Conservation (phyloP, 805 yeast genomes). For the Debaryomyces hansenii region DNA sequence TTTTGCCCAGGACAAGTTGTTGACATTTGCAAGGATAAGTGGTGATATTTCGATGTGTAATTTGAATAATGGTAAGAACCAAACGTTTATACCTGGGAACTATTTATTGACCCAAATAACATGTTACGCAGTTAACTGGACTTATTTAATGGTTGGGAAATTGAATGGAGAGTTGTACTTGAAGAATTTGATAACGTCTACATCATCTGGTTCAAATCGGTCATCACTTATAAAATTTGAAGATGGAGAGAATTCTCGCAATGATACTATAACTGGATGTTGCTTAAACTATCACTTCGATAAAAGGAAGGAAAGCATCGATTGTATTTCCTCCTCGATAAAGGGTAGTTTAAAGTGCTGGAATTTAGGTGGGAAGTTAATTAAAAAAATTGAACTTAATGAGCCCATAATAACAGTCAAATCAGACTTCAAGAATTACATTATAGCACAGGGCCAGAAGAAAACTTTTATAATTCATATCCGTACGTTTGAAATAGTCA, state of each 20-base stretch:
- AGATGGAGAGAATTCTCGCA: slow-evolving; percentile 4
- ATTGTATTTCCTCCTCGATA: slow-evolving; percentile 24
- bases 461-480: slow-evolving; percentile 20
- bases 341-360: slow-evolving; percentile 26
- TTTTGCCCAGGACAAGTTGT: slow-evolving; percentile 25
- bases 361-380: slow-evolving; percentile 21
- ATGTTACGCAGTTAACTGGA: slow-evolving; percentile 30
- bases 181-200: slow-evolving; percentile 34
- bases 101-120: slow-evolving; percentile 13
- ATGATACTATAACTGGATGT: slow-evolving; percentile 17
- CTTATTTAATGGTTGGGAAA: slow-evolving; percentile 29
- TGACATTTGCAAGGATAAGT: slow-evolving; percentile 25
- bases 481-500: slow-evolving; percentile 4
- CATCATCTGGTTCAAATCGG: slow-evolving; percentile 25
- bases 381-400: slow-evolving; percentile 8
- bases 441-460: slow-evolving; percentile 19
- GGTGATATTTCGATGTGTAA: slow-evolving; percentile 33
- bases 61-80: slow-evolving; percentile 35
- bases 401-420: slow-evolving; percentile 15
- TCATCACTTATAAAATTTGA: slow-evolving; percentile 18
- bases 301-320: slow-evolving; percentile 21
- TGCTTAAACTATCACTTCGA: slow-evolving; percentile 19
- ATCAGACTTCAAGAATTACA: slow-evolving; percentile 26
- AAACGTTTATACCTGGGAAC: slow-evolving; percentile 38
- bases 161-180: slow-evolving; percentile 27